Evolutionary conservation across 495 filamentous ascomycete genomes (phyloP), one percentile per base, ranked within the genome.

Genomic region (Lasiosphaeriaceae sp.): DNA sequence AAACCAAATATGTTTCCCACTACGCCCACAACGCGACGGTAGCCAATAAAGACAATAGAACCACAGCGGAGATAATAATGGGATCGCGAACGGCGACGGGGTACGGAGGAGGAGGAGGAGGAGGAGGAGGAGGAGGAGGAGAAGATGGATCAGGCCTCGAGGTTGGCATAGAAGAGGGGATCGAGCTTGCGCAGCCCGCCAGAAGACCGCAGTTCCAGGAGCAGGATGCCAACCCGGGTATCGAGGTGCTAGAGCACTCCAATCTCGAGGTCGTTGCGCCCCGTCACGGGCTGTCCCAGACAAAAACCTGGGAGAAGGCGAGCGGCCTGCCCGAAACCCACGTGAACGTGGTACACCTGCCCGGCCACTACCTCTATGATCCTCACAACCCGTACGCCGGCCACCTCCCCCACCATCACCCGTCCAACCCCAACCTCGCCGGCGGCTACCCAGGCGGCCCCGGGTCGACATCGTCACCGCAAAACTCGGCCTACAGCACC

Each of bases 251-350:
- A 11, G 14, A 41, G 19, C 58, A 51, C 23, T 56, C 58, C 3
- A 55, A 45, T 19, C 58, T 61, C 19, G 58, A 61, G 43, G 52
- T 56, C 8, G 54, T 47, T 17, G 14, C 14, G 37, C 37, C 51
- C 7, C 35, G 51, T 3, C 51, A 22, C 14, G 54, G 35, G 34
- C 46, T 56, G 39, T 56, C 54, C 11, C 20, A 50, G 17, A 43
- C 20, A 29, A 21, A 29, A 22, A 56, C 44, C 9, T 49, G 54
- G 54, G 54, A 56, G 46, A 50, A 50, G 44, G n/a, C 31, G 14
- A 56, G 54, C 46, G 46, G 35, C 12, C 46, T 56, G 19, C 54
- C 54, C 3, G 54, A 56, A 20, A 1, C 47, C 2, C 22, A 14
- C 45, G 43, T 6, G 17, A 11, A 11, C 11, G 12, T 20, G 5